A percentile compares a stretch with the other conserved stretches of the same genome.
Conservation (phyloP, 768 basidiomycete genomes). For the Trametes coccinea region DNA sequence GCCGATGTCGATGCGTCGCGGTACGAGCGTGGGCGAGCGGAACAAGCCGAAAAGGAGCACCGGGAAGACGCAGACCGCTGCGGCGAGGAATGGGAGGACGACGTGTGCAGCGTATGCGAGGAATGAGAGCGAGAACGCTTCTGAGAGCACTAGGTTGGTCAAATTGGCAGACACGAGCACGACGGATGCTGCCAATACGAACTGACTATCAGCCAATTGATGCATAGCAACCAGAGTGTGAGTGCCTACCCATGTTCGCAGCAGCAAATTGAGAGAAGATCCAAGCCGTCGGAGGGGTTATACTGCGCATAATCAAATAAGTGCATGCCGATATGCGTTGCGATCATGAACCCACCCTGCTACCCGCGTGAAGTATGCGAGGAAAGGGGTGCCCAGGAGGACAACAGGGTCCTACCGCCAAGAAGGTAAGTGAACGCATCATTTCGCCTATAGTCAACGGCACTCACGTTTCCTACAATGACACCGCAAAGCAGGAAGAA, state of each 20-base stretch:
- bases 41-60: slow-evolving; percentile 57
- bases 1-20: slow-evolving; percentile 25
- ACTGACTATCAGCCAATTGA: not conserved
- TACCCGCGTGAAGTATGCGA: slow-evolving; percentile 83
- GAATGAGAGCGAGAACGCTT: slow-evolving; percentile 79
- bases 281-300: slow-evolving; percentile 57
- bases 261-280: slow-evolving; percentile 76
- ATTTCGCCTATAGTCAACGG: not conserved
- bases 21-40: slow-evolving; percentile 40
- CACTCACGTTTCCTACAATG: slow-evolving; percentile 71
- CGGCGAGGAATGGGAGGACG: slow-evolving; percentile 75
- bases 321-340: not conserved
- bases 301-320: slow-evolving; percentile 14
- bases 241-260: slow-evolving; percentile 60
- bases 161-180: slow-evolving; percentile 84
- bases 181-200: slow-evolving; percentile 41
- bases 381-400: slow-evolving; percentile 86
- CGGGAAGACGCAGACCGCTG: slow-evolving; percentile 61
- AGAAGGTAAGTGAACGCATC: not conserved
- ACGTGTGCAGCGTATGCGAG: slow-evolving; percentile 80
- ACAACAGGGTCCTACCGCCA: slow-evolving; percentile 74
- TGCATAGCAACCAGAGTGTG: not conserved
- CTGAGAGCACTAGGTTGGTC: slow-evolving; percentile 91
- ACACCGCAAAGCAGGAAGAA: slow-evolving; percentile 79
- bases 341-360: slow-evolving; percentile 39